phyloP scores from a whole-genome alignment of 805 yeast genomes.

The Ogataea henricii region DNA sequence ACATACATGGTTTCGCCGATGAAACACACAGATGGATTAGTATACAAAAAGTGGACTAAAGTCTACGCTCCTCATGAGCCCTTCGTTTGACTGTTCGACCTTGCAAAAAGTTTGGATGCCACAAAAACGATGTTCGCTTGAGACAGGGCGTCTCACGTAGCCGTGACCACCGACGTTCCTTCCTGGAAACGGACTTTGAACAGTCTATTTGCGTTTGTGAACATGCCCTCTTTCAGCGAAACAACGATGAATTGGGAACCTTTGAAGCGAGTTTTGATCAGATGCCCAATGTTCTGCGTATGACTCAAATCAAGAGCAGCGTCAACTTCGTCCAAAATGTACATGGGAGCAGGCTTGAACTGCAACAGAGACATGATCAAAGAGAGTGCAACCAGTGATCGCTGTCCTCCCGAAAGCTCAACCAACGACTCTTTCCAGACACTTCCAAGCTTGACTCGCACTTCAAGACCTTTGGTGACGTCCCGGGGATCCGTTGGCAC shows the following conservation, averaged over 20 bases:
- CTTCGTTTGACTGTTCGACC: neutral
- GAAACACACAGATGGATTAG: slow-evolving; percentile 26
- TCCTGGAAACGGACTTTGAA: slow-evolving; percentile 94
- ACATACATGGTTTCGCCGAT: slow-evolving; percentile 7
- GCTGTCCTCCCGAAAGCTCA: slow-evolving; percentile 95
- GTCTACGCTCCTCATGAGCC: neutral
- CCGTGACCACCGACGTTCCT: slow-evolving; percentile 90
- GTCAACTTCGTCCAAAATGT: slow-evolving; percentile 95
- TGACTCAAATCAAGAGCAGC: slow-evolving; percentile 97
- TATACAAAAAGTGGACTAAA: slow-evolving; percentile 26
- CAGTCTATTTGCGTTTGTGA: slow-evolving; percentile 92
- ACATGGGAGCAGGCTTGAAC: slow-evolving; percentile 98
- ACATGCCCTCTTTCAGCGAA: slow-evolving; percentile 97
- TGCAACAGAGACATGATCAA: slow-evolving; percentile 88
- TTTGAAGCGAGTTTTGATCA: slow-evolving; percentile 91
- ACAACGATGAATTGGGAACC: slow-evolving; percentile 97
- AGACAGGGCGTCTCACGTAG: slow-evolving; percentile 53
- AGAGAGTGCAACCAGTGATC: slow-evolving; percentile 91
- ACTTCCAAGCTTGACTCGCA: slow-evolving; percentile 83
- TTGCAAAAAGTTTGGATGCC: no score
- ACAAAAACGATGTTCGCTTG: neutral
- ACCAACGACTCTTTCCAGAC: slow-evolving; percentile 96
- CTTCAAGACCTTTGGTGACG: slow-evolving; percentile 87
- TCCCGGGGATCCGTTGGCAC: slow-evolving; percentile 80
- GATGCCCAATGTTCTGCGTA: slow-evolving; percentile 95